Percentiles rank a stretch among this genome's conserved stretches.
phyloP scores from a whole-genome alignment of 1,284 basidiomycete species.

The Malassezia arunalokei region DNA sequence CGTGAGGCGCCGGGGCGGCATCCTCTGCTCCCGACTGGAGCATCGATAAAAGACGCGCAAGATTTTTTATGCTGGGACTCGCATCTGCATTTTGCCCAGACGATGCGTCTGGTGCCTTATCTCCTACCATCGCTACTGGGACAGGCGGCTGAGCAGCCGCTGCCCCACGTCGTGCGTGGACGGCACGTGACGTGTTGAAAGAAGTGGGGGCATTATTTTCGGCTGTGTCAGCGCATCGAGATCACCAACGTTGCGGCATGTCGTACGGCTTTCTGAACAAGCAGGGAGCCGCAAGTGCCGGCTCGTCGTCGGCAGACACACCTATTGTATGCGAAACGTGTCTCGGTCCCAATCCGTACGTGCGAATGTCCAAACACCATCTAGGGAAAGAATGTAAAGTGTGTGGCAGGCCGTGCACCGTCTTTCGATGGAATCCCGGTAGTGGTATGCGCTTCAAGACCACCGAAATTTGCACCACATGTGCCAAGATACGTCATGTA shows the following conservation, averaged over 20 bases:
- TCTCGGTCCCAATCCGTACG: slow-evolving; percentile 47
- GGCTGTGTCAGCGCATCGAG: neutral
- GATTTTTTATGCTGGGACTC: slow-evolving; percentile 5
- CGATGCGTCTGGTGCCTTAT: neutral
- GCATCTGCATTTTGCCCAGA: neutral
- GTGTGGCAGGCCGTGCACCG: slow-evolving; percentile 79
- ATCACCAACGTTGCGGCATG: slow-evolving; percentile 1
- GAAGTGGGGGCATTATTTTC: neutral
- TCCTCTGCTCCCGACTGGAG: slow-evolving; percentile 1
- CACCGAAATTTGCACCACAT: slow-evolving; percentile 96
- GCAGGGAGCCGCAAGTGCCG: slow-evolving; percentile 50
- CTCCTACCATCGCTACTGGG: no score
- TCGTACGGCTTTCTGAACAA: slow-evolving; percentile 26
- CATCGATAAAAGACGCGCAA: slow-evolving; percentile 14
- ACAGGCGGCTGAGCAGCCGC: neutral
- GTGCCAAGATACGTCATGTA: slow-evolving; percentile 95
- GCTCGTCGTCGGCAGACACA: slow-evolving; percentile 80
- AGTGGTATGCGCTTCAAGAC: slow-evolving; percentile 83
- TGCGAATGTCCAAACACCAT: slow-evolving; percentile 73
- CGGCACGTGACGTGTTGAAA: neutral
- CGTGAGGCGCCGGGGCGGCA: neutral
- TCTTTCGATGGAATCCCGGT: slow-evolving; percentile 97
- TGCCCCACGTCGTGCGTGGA: neutral
- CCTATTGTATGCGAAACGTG: slow-evolving; percentile 57
- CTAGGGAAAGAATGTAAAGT: slow-evolving; percentile 85